These are phyloP conservation scores for Rhododendron ovatum DNA, from an alignment of 148 eudicot species.

Conservation along the genomic window DNA sequence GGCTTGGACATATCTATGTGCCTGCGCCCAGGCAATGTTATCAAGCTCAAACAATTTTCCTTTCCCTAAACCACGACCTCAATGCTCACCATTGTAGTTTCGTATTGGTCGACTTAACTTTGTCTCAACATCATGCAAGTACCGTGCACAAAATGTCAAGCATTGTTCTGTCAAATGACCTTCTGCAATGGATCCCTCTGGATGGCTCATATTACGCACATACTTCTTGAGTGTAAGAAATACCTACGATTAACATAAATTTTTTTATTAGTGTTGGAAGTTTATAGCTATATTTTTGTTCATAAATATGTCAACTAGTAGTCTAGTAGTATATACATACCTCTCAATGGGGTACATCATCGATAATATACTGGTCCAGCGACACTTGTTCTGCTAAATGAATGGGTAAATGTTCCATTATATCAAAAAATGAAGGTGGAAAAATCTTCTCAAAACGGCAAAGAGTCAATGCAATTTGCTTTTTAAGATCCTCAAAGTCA, in stretches of 20 bases:
- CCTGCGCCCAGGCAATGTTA: not conserved
- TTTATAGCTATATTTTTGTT: no score
- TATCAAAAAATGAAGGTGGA: slow-evolving; percentile 5
- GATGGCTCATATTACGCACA: not conserved
- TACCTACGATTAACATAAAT: no score
- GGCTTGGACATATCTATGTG: not conserved
- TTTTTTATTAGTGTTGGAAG: no score
- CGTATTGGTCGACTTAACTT: not conserved
- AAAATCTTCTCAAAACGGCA: not conserved
- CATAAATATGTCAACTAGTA: no score
- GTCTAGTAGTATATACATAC: no score
- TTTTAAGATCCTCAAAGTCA: not conserved
- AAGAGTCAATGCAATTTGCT: not conserved
- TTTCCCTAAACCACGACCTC: not conserved
- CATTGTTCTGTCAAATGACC: not conserved
- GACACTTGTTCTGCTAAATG: not conserved
- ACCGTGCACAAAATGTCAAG: not conserved
- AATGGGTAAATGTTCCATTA: not conserved
- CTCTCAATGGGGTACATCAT: slow-evolving; percentile 1
- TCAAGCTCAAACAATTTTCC: not conserved
- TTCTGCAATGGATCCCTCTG: not conserved
- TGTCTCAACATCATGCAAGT: not conserved
- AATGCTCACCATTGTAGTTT: no score
- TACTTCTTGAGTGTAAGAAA: not conserved
- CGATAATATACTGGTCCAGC: not conserved